Evolutionary conservation across 179 eudicot genomes (phyloP).

Genomic region (Drosera spatulata): DNA sequence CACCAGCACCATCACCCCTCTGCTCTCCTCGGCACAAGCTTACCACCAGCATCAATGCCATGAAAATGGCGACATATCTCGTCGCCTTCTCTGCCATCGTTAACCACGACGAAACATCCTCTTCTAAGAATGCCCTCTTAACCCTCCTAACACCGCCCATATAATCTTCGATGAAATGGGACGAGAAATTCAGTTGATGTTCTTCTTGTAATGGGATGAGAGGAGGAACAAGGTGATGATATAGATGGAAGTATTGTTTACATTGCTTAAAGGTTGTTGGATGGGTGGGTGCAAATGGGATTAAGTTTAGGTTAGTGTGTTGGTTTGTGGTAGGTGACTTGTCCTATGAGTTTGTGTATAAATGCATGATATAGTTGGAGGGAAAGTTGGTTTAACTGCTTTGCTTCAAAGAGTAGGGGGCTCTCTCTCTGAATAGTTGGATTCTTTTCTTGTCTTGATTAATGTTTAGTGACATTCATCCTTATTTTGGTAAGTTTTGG

Average conservation of each 20-base stretch:
- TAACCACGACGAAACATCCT: not conserved
- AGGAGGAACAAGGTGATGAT: not conserved
- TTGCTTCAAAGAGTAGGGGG: not conserved
- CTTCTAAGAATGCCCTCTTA: not conserved
- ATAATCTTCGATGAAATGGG: not conserved
- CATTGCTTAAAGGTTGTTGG: not conserved
- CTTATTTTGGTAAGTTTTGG: too few relatives aligned
- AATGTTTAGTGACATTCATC: too few relatives aligned
- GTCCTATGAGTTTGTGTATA: too few relatives aligned
- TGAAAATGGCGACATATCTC: slow-evolving; percentile 8
- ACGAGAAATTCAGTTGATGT: not conserved
- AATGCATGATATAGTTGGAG: not conserved
- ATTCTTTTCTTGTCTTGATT: too few relatives aligned
- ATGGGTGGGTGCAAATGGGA: not conserved
- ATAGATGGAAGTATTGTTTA: not conserved
- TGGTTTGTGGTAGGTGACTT: not conserved
- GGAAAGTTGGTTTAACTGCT: slow-evolving; percentile 2
- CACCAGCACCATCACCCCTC: not conserved
- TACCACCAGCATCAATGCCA: slow-evolving; percentile 16
- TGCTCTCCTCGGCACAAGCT: slow-evolving; percentile 13
- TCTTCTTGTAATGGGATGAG: not conserved
- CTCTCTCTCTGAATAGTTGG: too few relatives aligned
- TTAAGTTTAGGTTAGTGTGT: not conserved
- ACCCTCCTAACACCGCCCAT: not conserved
- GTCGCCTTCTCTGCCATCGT: slow-evolving; percentile 17